A percentile compares a stretch with the other conserved stretches of the same genome.
These are phyloP conservation scores for Conringia planisiliqua DNA, from an alignment of 345 rosid species.

Conservation along the genomic window DNA sequence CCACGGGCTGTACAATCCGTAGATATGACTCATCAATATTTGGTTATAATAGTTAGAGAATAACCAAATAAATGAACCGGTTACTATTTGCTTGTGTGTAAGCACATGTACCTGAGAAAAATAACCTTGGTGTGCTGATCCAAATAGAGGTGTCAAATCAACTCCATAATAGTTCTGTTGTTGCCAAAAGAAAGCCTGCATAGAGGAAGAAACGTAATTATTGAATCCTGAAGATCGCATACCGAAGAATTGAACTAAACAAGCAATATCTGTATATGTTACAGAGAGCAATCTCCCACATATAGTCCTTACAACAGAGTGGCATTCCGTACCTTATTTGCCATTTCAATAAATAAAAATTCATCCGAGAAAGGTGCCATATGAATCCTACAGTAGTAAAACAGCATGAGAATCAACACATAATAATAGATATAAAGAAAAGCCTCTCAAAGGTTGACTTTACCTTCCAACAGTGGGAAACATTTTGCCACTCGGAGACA, in stretches of 20 bases:
- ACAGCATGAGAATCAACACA: background rate
- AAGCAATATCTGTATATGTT: background rate
- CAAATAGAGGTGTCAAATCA: conserved; percentile 74
- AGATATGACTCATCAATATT: conserved; percentile 19
- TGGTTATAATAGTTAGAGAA: background rate
- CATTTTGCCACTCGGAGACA: conserved; percentile 86
- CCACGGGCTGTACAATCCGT: conserved; percentile 70
- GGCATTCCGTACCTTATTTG: conserved; percentile 74
- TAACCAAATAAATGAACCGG: background rate
- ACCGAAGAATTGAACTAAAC: background rate
- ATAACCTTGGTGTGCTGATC: conserved; percentile 88
- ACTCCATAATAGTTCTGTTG: conserved; percentile 91
- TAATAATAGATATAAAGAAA: background rate
- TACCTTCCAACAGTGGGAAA: conserved; percentile 95
- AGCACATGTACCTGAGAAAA: conserved; percentile 78
- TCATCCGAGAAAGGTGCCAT: conserved; percentile 99
- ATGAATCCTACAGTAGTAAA: conserved; percentile 71
- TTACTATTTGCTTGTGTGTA: background rate
- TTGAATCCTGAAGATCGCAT: background rate
- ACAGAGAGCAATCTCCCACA: background rate
- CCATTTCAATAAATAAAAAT: conserved; percentile 90
- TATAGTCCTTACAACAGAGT: background rate
- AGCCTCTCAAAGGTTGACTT: conserved; percentile 13
- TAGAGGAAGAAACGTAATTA: background rate
- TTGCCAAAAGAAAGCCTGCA: conserved; percentile 98